Percentiles rank a stretch among this genome's conserved stretches.
phyloP scores from a whole-genome alignment of 140 eudicot genomes.

The Oenanthe javanica region DNA sequence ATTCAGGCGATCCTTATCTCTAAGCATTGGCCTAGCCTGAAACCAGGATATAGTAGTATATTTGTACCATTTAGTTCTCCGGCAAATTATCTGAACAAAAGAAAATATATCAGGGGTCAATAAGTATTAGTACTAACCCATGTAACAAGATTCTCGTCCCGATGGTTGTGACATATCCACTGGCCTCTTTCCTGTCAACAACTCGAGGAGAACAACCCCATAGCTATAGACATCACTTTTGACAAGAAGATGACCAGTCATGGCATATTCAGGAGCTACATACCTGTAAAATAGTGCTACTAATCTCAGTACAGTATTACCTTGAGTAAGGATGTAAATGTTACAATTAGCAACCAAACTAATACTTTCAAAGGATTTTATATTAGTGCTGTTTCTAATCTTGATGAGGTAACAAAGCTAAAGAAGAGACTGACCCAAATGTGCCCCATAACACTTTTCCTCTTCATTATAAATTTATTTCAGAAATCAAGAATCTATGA shows the following conservation, averaged over 20 bases:
- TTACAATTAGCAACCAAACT: background rate
- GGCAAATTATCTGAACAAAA: background rate
- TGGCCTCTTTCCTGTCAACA: constrained; percentile 92
- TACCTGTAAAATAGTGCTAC: constrained; percentile 45
- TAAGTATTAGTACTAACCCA: constrained; percentile 59
- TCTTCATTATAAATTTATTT: constrained; percentile 5
- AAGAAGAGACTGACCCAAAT: constrained; percentile 50
- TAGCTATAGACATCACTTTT: constrained; percentile 98
- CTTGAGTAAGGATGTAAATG: background rate
- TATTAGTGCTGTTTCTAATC: background rate
- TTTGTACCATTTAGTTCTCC: background rate
- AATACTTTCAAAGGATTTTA: background rate
- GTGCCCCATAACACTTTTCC: constrained; percentile 25
- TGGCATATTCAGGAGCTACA: constrained; percentile 98
- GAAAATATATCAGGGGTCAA: background rate
- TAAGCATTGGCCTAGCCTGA: constrained; percentile 73
- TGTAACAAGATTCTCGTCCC: constrained; percentile 96
- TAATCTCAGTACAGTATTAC: constrained; percentile 14
- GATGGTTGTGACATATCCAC: constrained; percentile 98
- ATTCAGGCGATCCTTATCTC: constrained; percentile 81
- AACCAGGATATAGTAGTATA: constrained; percentile 8
- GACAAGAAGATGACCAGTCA: constrained; percentile 96
- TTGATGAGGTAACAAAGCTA: background rate
- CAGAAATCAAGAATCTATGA: constrained; percentile 25
- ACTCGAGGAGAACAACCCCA: constrained; percentile 94